Base-by-base conservation (phyloP, 2,329 filamentous ascomycete genomes). In the Cladosporium cucumerinum region DNA sequence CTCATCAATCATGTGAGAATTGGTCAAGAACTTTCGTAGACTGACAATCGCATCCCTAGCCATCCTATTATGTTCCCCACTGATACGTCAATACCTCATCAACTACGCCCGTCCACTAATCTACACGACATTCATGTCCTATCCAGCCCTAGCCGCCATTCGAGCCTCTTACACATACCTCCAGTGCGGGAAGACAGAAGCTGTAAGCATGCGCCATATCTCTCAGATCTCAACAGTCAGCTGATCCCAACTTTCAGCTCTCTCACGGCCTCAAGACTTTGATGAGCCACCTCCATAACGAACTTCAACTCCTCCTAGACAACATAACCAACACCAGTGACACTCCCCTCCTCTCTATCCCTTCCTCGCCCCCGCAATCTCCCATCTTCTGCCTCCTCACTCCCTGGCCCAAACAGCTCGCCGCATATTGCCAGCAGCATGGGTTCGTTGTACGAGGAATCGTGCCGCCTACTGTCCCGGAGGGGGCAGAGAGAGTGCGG, bases 31-130 rank as follows among this genome's bases (percentile, higher is more conserved):
- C 2, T 30, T 5, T 18, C 8, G 11, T 14, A 7, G n/a, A 28
- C 55, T 46, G 11, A 43, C n/a, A 25, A 28, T 57, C 11, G 48
- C 5, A 39, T 30, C 21, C 16, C 75, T 25, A 87, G 86, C 85
- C 1, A 81, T 87, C 23, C 78, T 92, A 1, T 79, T 92, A 0
- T 90, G 87, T 72, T 86, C 86, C 1, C 74, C 82, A 0, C 76
- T 83, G 0, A 84, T 86, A 0, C 80, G 87, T 26, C 77, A 85
- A 1, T 92, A 91, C 67, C 80, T 92, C 60, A 84, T 92, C 75
- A 92, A 93, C 72, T 92, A 92, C 71, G 89, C 89, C 0, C 85
- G 89, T n/a, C 87, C 85, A 1, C 77, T 92, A 49, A 91, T 92
- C 63, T 93, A 91, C 74, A 91, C 89, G 0, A 92, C 89, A 0